phyloP scores from a whole-genome alignment of 2,329 filamentous ascomycete species.

The Venturia oleaginea region DNA sequence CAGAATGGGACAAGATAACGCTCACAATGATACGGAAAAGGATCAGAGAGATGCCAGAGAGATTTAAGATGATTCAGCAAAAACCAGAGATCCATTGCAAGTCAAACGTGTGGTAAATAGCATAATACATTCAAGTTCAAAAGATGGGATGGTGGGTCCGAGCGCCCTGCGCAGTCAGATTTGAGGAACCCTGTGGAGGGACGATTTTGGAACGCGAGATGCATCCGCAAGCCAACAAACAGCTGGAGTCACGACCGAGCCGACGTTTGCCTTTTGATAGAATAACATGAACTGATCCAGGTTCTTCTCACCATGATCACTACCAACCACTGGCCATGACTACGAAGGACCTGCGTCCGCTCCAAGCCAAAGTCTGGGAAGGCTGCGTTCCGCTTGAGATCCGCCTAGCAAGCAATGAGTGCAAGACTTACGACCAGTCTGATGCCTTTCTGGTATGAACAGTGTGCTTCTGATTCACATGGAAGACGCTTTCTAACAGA shows the following conservation, averaged over 20 bases:
- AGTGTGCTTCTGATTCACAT: not conserved
- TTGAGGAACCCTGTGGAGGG: too few species aligned
- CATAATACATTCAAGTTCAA: too few species aligned
- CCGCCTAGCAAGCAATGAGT: slow-evolving; percentile 48
- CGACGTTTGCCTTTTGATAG: not conserved
- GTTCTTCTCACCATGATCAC: not conserved
- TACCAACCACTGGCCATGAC: slow-evolving; percentile 9
- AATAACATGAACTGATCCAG: not conserved
- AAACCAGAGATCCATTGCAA: too few species aligned
- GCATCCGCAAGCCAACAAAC: not conserved
- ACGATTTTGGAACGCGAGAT: not conserved
- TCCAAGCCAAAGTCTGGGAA: slow-evolving; percentile 47
- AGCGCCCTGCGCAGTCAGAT: too few species aligned
- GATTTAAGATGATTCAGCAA: too few species aligned
- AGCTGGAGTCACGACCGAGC: not conserved
- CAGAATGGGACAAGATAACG: too few species aligned
- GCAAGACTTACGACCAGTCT: slow-evolving; percentile 49
- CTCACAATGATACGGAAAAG: too few species aligned
- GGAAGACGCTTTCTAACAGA: not conserved
- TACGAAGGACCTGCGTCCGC: slow-evolving; percentile 21
- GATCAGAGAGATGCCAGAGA: too few species aligned
- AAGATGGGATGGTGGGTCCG: too few species aligned
- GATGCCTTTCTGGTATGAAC: slow-evolving; percentile 50
- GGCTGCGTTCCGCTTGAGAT: slow-evolving; percentile 53
- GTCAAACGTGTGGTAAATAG: too few species aligned